Conservation (phyloP, 2,329 filamentous ascomycete species). For the Penicillium sp. region DNA sequence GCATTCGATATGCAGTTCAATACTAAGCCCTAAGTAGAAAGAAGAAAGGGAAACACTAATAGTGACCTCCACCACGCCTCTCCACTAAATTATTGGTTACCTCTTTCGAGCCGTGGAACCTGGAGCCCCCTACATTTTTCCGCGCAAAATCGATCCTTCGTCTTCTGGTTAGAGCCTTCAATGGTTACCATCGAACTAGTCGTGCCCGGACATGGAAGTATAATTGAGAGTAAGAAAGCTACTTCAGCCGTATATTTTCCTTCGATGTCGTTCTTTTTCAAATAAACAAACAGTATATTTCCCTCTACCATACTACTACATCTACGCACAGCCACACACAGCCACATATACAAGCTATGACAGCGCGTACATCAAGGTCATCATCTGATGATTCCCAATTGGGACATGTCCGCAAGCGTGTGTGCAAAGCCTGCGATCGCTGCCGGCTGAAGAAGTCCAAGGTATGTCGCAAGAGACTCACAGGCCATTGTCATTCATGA, state of each 20-base stretch:
- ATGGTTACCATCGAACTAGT: not conserved
- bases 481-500: constrained; percentile 13
- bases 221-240: not conserved
- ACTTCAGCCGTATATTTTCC: not conserved
- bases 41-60: not conserved
- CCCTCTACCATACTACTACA: not conserved
- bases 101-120: not conserved
- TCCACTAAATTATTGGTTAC: not conserved
- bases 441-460: constrained; percentile 68
- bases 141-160: not conserved
- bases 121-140: not conserved
- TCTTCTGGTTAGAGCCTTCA: not conserved
- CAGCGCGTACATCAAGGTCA: not conserved
- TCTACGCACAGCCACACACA: not conserved
- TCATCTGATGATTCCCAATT: not conserved
- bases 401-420: constrained; percentile 52
- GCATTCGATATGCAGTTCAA: not conserved
- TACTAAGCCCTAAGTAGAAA: not conserved
- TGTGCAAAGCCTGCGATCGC: constrained; percentile 67
- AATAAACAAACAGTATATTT: not conserved
- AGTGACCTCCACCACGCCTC: not conserved
- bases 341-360: not conserved
- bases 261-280: not conserved
- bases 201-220: not conserved
- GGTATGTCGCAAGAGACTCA: constrained; percentile 36